A percentile compares a stretch with the other conserved stretches of the same genome.
These are phyloP conservation scores for Saururus chinensis DNA, from an alignment of 164 flowering plant species.

Conservation along the genomic window DNA sequence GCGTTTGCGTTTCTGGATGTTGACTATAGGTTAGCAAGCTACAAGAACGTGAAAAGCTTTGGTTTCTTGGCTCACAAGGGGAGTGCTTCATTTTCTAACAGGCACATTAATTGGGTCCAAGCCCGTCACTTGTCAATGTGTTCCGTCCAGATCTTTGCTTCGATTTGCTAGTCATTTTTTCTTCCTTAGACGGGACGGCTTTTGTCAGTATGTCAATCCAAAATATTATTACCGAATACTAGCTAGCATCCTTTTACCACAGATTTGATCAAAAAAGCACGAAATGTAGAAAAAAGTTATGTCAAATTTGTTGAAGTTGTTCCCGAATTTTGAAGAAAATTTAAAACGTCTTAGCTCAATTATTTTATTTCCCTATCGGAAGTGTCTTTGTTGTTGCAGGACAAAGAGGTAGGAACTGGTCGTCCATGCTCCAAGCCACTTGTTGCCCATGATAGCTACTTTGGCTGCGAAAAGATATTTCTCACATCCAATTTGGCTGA, in stretches of 20 bases:
- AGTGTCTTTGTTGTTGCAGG: not conserved
- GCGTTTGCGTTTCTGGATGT: too few relatives aligned
- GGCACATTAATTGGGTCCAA: not conserved
- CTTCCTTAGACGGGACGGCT: not conserved
- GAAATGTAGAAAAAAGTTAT: not conserved
- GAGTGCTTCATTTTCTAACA: not conserved
- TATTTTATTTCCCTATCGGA: not conserved
- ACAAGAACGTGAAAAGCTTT: too few relatives aligned
- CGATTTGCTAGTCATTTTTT: not conserved
- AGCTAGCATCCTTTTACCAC: not conserved
- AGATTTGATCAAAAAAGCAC: not conserved
- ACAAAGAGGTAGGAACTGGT: not conserved
- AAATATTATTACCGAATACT: not conserved
- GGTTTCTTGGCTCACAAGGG: not conserved
- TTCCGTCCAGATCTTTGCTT: not conserved
- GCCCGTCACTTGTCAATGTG: not conserved
- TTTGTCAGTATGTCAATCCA: not conserved
- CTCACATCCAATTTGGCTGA: not conserved
- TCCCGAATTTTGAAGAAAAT: too few relatives aligned
- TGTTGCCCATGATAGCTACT: too few relatives aligned
- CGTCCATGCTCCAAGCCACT: not conserved
- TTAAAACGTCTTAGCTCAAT: too few relatives aligned
- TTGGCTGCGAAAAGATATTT: not conserved
- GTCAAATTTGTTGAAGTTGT: too few relatives aligned
- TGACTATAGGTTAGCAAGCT: too few relatives aligned